Base-by-base conservation (phyloP, 2,329 filamentous ascomycete species). In the Penicillium sp. region DNA sequence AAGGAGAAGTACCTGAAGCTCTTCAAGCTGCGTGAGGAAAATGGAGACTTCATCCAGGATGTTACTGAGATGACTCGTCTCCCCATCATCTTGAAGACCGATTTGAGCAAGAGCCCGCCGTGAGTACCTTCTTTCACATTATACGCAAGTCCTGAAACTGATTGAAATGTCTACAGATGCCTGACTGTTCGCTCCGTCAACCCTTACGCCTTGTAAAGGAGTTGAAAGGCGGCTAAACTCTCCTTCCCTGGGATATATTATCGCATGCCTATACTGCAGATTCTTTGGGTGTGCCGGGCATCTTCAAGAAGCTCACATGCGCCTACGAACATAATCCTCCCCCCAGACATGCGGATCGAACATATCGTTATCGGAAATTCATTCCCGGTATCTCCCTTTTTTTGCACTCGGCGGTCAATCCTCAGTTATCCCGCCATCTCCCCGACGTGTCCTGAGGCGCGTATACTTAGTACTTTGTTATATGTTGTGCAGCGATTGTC, bases 101-200 rank as follows among this genome's bases (percentile, higher is more conserved):
- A 98, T 74, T 80, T 98, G 63, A 88, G 79, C 74, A 98, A 98
- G 87, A 97, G 91, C 75, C 93, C 93, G 74, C 93, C 93, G 90
- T 98, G 86, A 84, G 93, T 91, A 52, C 34, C 32, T 49, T 34
- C 29, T 42, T 6, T 26, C 39, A 10, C 14, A 44, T 43, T 23
- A 13, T 10, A 31, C 29, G 6, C 24, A 11, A 24, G 5, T 16
- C 32, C 22, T 47, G 4, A n/a, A 6, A 34, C 27, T 20, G 26
- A 32, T 46, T 63, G 67, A 52, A 68, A 53, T 1, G 22, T 43
- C 13, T 46, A 10, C 52, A 75, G 71, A 54, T 75, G 73, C 58
- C 63, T 76, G 44, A 76, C 74, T 31, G 75, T 76, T 55, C 72
- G 74, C 36, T 75, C 74, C 20, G 69, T 76, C 59, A 76, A 76